Percentiles rank a stretch among this genome's conserved stretches.
Evolutionary conservation across 257 asterid species (phyloP).

Genomic region (Fraxinus pennsylvanica): DNA sequence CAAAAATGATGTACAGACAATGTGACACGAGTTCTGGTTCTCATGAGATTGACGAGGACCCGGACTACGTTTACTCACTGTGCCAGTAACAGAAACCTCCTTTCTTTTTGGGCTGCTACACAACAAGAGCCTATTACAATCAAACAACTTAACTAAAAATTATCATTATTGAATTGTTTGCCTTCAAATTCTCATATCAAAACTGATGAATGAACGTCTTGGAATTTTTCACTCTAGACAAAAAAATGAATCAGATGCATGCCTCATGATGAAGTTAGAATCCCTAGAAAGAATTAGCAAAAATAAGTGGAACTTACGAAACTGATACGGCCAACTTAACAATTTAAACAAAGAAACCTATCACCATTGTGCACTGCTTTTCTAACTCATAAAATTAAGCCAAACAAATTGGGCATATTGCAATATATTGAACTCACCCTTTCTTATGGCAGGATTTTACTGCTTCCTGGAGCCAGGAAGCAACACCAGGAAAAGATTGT

Average conservation of each 20-base stretch:
- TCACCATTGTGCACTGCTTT: conserved; percentile 23
- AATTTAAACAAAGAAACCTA: conserved; percentile 4
- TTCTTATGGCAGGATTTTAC: conserved; percentile 70
- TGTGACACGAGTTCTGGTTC: background rate
- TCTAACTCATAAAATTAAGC: conserved; percentile 4
- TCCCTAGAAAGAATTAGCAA: conserved; percentile 1
- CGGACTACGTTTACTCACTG: background rate
- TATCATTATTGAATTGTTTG: background rate
- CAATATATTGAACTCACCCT: conserved; percentile 62
- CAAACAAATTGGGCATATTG: conserved; percentile 22
- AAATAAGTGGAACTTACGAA: conserved; percentile 15
- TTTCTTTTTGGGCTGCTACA: background rate
- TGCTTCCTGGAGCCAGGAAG: conserved; percentile 91
- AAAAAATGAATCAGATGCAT: background rate
- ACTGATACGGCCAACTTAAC: conserved; percentile 12
- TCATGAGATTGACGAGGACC: background rate
- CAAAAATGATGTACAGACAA: background rate
- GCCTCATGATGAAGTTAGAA: conserved; percentile 15
- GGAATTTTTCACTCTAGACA: background rate
- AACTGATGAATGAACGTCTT: background rate
- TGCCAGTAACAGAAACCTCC: background rate
- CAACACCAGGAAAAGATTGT: conserved; percentile 83
- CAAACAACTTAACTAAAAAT: background rate
- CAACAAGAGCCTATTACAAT: background rate
- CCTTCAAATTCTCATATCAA: background rate